Evolutionary conservation across 164 flowering plant genomes (phyloP).

Genomic region (Sedum album): DNA sequence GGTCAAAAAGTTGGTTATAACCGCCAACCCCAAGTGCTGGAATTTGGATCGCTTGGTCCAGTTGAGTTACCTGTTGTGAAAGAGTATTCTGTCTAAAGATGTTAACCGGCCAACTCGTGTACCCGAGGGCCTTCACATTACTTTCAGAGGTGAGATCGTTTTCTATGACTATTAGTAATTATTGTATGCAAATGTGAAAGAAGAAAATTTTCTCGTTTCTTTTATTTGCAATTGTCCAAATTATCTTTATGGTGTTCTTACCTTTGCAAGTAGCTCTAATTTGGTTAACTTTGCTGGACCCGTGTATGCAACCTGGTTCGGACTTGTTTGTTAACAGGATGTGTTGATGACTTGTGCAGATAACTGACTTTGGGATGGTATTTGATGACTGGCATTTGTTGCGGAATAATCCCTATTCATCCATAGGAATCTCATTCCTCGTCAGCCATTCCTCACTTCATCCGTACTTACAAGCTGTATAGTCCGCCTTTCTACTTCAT

Average conservation of each 20-base stretch:
- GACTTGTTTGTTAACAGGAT: not conserved
- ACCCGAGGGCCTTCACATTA: conserved; percentile 5
- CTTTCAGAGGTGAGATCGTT: not conserved
- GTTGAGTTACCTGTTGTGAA: conserved; percentile 40
- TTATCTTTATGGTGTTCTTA: not conserved
- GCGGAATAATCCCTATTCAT: not conserved
- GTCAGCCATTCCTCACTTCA: not conserved
- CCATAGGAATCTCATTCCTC: not conserved
- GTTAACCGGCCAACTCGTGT: conserved; percentile 32
- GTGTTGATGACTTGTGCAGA: not conserved
- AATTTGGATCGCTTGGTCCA: conserved; percentile 82
- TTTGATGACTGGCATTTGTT: not conserved
- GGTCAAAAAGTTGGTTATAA: conserved; percentile 48
- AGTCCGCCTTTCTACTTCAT: not conserved
- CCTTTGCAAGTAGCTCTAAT: not conserved
- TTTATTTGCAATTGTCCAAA: not conserved
- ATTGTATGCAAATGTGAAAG: not conserved
- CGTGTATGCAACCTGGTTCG: not conserved
- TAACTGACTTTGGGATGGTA: not conserved
- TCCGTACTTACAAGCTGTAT: not conserved
- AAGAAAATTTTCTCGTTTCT: not conserved
- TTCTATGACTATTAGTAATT: not conserved
- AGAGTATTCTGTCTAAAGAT: conserved; percentile 39
- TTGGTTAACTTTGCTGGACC: not conserved
- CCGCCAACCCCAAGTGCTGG: conserved; percentile 59